Evolutionary conservation across 768 basidiomycete species (phyloP).

Genomic region (Psilocybe tampanensis): DNA sequence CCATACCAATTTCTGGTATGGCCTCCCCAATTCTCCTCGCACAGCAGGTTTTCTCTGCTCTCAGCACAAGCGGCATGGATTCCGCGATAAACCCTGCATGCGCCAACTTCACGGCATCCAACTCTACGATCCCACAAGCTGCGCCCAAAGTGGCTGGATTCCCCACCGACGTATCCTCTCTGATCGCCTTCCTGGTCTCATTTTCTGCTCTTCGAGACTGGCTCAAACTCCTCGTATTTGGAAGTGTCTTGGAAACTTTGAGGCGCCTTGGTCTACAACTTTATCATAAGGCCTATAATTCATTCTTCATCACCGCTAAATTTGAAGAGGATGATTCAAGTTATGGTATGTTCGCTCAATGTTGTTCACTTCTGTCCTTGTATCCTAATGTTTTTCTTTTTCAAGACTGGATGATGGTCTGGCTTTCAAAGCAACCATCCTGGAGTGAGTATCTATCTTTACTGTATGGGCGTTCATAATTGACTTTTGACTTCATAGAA

Average conservation of each 20-base stretch:
- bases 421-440: constrained; percentile 64
- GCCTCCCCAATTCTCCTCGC: constrained; percentile 27
- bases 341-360: constrained; percentile 48
- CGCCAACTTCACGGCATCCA: constrained; percentile 13
- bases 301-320: constrained; percentile 63
- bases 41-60: constrained; percentile 24
- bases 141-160: constrained; percentile 9
- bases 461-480: background rate
- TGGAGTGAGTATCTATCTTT: constrained; percentile 45
- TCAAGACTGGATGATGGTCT: constrained; percentile 75
- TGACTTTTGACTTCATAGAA: constrained; percentile 18
- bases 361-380: background rate
- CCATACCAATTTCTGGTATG: constrained; percentile 11
- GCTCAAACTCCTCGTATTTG: constrained; percentile 63
- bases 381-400: background rate
- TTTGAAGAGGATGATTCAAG: constrained; percentile 62
- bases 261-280: constrained; percentile 46
- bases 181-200: constrained; percentile 50
- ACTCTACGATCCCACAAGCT: constrained; percentile 15
- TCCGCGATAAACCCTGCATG: constrained; percentile 4
- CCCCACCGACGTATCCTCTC: constrained; percentile 29
- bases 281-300: constrained; percentile 47
- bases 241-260: constrained; percentile 59
- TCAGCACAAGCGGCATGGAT: constrained; percentile 2
- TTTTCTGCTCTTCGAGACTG: constrained; percentile 62